Evolutionary conservation across 441 rosid species (phyloP), one percentile per base, ranked within the genome.

Genomic region (Adansonia grandidieri): DNA sequence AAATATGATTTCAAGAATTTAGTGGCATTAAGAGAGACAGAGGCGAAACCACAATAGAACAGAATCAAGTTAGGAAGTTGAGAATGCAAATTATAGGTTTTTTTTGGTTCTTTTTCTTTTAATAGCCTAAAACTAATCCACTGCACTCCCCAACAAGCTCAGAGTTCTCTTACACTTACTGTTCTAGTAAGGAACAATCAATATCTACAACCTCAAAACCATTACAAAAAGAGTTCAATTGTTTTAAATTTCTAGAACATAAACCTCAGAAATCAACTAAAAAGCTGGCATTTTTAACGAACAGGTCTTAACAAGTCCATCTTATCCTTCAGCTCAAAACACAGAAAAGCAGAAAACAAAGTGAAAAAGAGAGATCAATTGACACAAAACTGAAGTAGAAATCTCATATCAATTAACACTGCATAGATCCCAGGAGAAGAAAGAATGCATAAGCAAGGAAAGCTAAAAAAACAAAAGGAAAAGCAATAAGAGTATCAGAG

Each of bases 391-490:
- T 61, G 40, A 10, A 32, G 47, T 15, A 32, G 9, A 37, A 64
- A 37, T 64, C 4, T 37, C 45, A 64, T 0, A 64, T 15, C 68
- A 66, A 62, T 3, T 6, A 9, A 32, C 71, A 61, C 15, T 37
- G 47, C 47, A 64, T 37, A 64, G 79, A 80, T 75, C 72, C 51
- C 19, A 37, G n/a, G 13, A 74, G 45, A 66, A 71, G 22, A 51
- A 28, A 14, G 22, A 28, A 50, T 6, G n/a, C 1, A 45, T 11
- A 62, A 62, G 15, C 57, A 67, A 15, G 28, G 17, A 71, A 62
- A 62, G 6, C 22, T 15, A 53, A 44, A 42, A 44, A n/a, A 11
- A n/a, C 20, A 51, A 19, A 32, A 73, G 2, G 3, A 45, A 44
- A 44, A 44, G 47, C 9, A 44, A 44, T 44, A 6, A 44, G 47